A percentile compares a stretch with the other conserved stretches of the same genome.
phyloP scores from a whole-genome alignment of 2,329 filamentous ascomycete genomes.

The Claviceps sp. region DNA sequence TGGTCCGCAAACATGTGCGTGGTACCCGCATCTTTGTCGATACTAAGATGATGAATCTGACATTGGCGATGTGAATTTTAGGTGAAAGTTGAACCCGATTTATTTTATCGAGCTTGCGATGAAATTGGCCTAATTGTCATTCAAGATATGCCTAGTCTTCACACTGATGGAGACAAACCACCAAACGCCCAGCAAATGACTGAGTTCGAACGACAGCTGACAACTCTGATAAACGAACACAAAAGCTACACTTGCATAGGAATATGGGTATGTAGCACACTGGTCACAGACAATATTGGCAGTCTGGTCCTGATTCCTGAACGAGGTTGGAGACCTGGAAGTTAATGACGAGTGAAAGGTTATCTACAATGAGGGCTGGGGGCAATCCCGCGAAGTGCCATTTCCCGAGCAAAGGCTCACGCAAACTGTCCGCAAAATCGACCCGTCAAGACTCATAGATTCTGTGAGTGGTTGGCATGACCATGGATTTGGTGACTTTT shows the following conservation, averaged over 20 bases:
- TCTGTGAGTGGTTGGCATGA: conserved; percentile 54
- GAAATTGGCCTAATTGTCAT: conserved; percentile 52
- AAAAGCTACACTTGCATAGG: conserved; percentile 52
- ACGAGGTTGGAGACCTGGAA: neutral
- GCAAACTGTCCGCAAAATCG: conserved; percentile 38
- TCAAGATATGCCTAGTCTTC: conserved; percentile 57
- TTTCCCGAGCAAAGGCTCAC: conserved; percentile 46
- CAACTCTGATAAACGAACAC: conserved; percentile 46
- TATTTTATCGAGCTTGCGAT: conserved; percentile 58
- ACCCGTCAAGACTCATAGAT: conserved; percentile 51
- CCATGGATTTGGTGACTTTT: conserved; percentile 53
- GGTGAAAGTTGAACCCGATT: conserved; percentile 54
- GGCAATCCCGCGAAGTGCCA: conserved; percentile 35
- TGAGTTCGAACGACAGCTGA: conserved; percentile 52
- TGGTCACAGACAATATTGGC: neutral
- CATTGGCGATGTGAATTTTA: conserved; percentile 5
- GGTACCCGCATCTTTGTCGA: neutral
- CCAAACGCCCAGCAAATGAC: conserved; percentile 38
- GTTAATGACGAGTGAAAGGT: conserved; percentile 23
- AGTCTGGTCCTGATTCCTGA: too few species aligned
- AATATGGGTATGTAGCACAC: conserved; percentile 36
- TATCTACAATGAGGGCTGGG: conserved; percentile 64
- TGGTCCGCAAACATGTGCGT: conserved; percentile 55
- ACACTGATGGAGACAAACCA: conserved; percentile 17
- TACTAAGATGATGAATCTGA: neutral